phyloP scores from a whole-genome alignment of 192 early-diverging fungal species.

The Coemansia sp. region DNA sequence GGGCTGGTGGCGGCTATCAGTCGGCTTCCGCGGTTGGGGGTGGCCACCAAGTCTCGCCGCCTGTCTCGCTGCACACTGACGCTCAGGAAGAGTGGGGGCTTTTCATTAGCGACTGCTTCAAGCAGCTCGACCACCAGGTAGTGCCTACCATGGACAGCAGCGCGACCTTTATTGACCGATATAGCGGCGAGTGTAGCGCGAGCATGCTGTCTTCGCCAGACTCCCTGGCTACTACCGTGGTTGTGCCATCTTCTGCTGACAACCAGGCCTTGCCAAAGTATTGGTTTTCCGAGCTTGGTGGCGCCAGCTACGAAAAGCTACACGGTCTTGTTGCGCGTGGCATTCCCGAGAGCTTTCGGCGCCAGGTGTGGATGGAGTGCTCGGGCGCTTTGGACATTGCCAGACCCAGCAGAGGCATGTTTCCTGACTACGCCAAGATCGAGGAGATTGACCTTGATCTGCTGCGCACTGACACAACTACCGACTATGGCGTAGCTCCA shows the following conservation, averaged over 20 bases:
- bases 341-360: conserved; percentile 26
- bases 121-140: conserved; percentile 7
- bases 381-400: conserved; percentile 24
- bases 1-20: not conserved
- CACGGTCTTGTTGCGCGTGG: conserved; percentile 25
- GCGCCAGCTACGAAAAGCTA: conserved; percentile 4
- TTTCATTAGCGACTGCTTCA: conserved; percentile 25
- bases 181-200: not conserved
- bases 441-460: conserved; percentile 52
- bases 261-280: conserved; percentile 13
- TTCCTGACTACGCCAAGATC: not conserved
- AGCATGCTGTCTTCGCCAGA: conserved; percentile 2
- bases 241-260: conserved; percentile 1
- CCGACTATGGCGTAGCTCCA: not conserved
- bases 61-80: conserved; percentile 17
- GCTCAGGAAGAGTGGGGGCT: conserved; percentile 29
- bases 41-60: conserved; percentile 6
- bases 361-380: conserved; percentile 51
- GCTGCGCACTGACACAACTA: conserved; percentile 15
- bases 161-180: not conserved
- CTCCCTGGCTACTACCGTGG: conserved; percentile 7
- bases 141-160: conserved; percentile 19
- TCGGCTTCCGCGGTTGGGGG: not conserved
- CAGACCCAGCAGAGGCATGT: not conserved
- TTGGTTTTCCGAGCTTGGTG: conserved; percentile 19